These are phyloP conservation scores for Hortaea sp. DNA, from an alignment of 2,329 filamentous ascomycete genomes.

Conservation along the genomic window DNA sequence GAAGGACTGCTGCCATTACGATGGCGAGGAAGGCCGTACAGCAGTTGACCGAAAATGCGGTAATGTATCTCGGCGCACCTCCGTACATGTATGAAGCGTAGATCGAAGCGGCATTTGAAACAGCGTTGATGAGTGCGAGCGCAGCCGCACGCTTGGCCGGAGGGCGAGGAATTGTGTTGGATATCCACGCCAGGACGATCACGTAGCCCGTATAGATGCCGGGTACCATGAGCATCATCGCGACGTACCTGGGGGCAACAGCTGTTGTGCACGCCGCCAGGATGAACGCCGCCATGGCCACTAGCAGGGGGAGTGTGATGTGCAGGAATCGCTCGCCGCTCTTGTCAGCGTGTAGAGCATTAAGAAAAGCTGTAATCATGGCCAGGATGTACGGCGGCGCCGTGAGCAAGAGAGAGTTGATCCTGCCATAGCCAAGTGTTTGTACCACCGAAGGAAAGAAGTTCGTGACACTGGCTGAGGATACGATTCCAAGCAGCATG, in stretches of 20 bases:
- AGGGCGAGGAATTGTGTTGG: slow-evolving; percentile 40
- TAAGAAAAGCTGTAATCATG: slow-evolving; percentile 23
- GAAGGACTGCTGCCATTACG: slow-evolving; percentile 50
- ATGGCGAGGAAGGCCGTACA: slow-evolving; percentile 55
- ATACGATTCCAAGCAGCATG: slow-evolving; percentile 28
- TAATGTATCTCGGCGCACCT: slow-evolving; percentile 26
- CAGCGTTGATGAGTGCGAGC: slow-evolving; percentile 45
- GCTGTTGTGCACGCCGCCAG: slow-evolving; percentile 20
- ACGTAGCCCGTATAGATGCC: slow-evolving; percentile 50
- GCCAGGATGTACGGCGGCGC: slow-evolving; percentile 26
- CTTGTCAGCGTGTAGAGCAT: slow-evolving; percentile 30
- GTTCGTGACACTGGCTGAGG: slow-evolving; percentile 23
- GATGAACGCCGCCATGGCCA: slow-evolving; percentile 23
- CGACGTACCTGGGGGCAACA: slow-evolving; percentile 23
- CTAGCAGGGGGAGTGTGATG: slow-evolving; percentile 21
- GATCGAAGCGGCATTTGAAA: slow-evolving; percentile 44
- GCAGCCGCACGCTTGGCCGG: slow-evolving; percentile 47
- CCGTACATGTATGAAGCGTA: slow-evolving; percentile 39
- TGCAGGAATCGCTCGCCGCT: slow-evolving; percentile 33
- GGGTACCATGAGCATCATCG: slow-evolving; percentile 34
- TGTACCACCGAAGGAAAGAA: slow-evolving; percentile 24
- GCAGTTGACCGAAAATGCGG: slow-evolving; percentile 61
- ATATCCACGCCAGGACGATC: slow-evolving; percentile 48
- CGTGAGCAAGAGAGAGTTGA: slow-evolving; percentile 23
- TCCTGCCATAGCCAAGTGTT: slow-evolving; percentile 25